These are phyloP conservation scores for Monilinia aucupariae DNA, from an alignment of 2,329 filamentous ascomycete species.

Conservation along the genomic window DNA sequence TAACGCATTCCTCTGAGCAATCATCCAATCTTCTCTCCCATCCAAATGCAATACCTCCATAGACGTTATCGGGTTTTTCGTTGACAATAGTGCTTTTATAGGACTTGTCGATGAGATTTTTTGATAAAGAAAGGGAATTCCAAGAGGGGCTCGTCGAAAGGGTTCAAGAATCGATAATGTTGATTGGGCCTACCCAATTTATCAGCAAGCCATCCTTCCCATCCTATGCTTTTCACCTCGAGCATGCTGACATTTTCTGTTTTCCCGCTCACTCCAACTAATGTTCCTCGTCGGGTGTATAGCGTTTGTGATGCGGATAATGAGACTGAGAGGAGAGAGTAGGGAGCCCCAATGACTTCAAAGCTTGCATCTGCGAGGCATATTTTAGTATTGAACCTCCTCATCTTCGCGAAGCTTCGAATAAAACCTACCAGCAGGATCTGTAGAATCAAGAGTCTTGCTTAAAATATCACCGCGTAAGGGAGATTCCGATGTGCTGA, in stretches of 20 bases:
- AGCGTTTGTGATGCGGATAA: conserved; percentile 90
- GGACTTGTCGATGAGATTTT: conserved; percentile 81
- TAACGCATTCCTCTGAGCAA: conserved; percentile 79
- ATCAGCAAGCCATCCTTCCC: conserved; percentile 18
- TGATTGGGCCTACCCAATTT: conserved; percentile 63
- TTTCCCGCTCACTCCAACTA: conserved; percentile 86
- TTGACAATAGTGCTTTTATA: conserved; percentile 80
- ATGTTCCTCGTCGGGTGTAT: conserved; percentile 84
- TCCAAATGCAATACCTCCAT: conserved; percentile 86
- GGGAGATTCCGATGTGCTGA: conserved; percentile 54
- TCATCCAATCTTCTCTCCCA: conserved; percentile 91
- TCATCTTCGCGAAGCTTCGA: background rate
- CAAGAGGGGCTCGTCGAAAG: conserved; percentile 69
- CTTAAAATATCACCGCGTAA: conserved; percentile 52
- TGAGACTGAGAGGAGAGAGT: conserved; percentile 88
- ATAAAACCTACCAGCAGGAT: conserved; percentile 27
- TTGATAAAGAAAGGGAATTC: conserved; percentile 94
- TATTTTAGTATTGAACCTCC: conserved; percentile 13
- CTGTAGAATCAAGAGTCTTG: conserved; percentile 39
- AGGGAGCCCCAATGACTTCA: conserved; percentile 85
- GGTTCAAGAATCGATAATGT: conserved; percentile 84
- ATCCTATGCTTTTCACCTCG: conserved; percentile 12
- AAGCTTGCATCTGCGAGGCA: conserved; percentile 73
- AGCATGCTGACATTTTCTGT: conserved; percentile 67
- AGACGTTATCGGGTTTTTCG: conserved; percentile 79